These are phyloP conservation scores for Bauhinia variegata DNA, from an alignment of 306 rosid genomes.

Conservation along the genomic window DNA sequence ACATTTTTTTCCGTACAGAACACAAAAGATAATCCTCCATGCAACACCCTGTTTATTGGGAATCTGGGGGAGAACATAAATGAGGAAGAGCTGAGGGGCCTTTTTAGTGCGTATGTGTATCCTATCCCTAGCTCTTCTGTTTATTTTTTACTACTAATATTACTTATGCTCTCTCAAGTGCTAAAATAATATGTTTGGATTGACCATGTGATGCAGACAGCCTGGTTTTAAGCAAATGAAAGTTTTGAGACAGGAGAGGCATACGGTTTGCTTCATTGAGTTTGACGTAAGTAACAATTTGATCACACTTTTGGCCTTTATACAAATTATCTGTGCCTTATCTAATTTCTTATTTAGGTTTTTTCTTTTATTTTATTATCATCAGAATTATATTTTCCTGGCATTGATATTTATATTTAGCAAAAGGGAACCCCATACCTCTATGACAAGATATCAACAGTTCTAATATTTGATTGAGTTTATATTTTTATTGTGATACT, in stretches of 20 bases:
- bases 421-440: neutral
- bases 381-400: conserved; percentile 12
- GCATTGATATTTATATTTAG: conserved; percentile 18
- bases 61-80: conserved; percentile 95
- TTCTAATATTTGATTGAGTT: no score
- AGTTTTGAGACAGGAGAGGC: conserved; percentile 97
- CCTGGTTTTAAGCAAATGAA: conserved; percentile 99
- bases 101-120: conserved; percentile 77
- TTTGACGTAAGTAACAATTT: conserved; percentile 74
- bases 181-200: conserved; percentile 18
- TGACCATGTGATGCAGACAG: conserved; percentile 65
- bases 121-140: conserved; percentile 34
- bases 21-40: conserved; percentile 98
- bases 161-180: conserved; percentile 20
- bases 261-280: conserved; percentile 98
- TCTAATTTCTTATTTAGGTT: conserved; percentile 7
- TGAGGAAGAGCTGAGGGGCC: conserved; percentile 96
- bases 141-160: conserved; percentile 6
- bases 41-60: conserved; percentile 97
- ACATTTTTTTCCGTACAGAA: conserved; percentile 58
- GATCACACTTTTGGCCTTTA: conserved; percentile 24
- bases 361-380: conserved; percentile 13
- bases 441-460: no score
- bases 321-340: conserved; percentile 2
- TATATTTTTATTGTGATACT: no score